Base-by-base conservation (phyloP, 2,329 filamentous ascomycete species). In the Aspergillus eucalypticola region DNA sequence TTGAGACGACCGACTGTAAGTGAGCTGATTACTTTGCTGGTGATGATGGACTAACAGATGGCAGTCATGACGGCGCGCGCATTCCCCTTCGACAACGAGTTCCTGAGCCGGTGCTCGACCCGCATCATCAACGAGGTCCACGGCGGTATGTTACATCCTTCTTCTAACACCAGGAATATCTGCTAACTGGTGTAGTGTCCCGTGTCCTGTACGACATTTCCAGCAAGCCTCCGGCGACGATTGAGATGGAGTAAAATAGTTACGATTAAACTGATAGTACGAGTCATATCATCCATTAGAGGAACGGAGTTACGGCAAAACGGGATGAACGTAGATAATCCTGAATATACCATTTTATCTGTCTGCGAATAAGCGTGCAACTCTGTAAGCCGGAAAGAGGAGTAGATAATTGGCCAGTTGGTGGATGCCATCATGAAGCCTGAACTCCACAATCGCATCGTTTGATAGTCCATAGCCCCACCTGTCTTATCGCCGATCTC, bases 61-160 rank as follows among this genome's bases (percentile, higher is more conserved):
- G 5, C 17, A 63, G 61, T 91, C 75, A 93, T 93, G 90, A 90
- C 85, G 1, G 89, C 89, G 23, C 84, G 91, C 72, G 84, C 86
- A 60, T 92, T 84, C 74, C 82, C 86, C 42, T 91, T 91, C 69
- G 79, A 84, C 54, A 83, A 84, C 63, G 80, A 82, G 29, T 87
- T 92, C 70, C 79, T 93, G 66, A 86, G 86, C 75, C 79, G 79
- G 61, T 86, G 92, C 27, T 83, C 83, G 49, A 84, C 81, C 13
- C 81, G 88, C 61, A 93, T 93, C 69, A 85, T 90, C 60, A 94
- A 92, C 69, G 88, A 91, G 76, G 88, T 92, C 1, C 80, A 88
- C 54, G 90, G 90, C 8, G 64, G 53, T 55, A 46, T 29, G 53
- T 55, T n/a, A 13, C 4, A 8, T 5, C 5, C 13, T 54, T 8